Conservation (phyloP, 768 basidiomycete species). For the Lactarius deliciosus region DNA sequence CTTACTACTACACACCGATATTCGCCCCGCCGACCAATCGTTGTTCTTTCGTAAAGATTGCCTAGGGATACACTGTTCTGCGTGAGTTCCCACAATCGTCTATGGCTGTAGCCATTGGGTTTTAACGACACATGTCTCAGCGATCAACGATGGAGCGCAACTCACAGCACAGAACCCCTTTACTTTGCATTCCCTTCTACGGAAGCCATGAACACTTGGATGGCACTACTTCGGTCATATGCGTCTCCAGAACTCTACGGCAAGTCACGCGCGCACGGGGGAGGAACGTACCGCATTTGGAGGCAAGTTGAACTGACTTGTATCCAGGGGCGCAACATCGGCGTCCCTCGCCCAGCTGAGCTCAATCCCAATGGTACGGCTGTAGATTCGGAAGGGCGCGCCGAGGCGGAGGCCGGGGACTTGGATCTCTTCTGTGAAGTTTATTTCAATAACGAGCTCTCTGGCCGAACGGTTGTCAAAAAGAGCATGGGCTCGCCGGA, state of each 20-base stretch:
- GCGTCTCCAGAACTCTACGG: conserved; percentile 81
- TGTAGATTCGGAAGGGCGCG: conserved; percentile 27
- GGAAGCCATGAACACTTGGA: conserved; percentile 71
- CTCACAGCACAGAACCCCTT: conserved; percentile 56
- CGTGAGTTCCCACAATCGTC: conserved; percentile 40
- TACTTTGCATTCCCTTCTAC: conserved; percentile 70
- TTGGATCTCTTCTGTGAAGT: conserved; percentile 78
- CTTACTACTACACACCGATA: conserved; percentile 73
- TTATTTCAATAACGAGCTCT: conserved; percentile 62
- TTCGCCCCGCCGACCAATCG: conserved; percentile 72
- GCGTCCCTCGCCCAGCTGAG: conserved; percentile 46
- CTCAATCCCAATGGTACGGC: conserved; percentile 31
- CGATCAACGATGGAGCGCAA: conserved; percentile 59
- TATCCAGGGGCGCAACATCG: conserved; percentile 72
- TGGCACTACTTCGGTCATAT: conserved; percentile 76
- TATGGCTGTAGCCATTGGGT: conserved; percentile 11
- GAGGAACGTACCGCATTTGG: conserved; percentile 86
- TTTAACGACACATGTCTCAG: conserved; percentile 37
- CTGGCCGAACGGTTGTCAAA: conserved; percentile 73
- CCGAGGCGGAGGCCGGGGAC: conserved; percentile 51
- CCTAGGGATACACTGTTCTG: conserved; percentile 63
- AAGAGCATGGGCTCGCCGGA: conserved; percentile 64
- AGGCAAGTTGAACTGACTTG: conserved; percentile 74
- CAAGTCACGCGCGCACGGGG: conserved; percentile 48
- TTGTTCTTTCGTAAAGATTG: conserved; percentile 77